Percentiles rank a stretch among this genome's conserved stretches.
These are phyloP conservation scores for Lentinula guzmanii DNA, from an alignment of 768 basidiomycete genomes.

Conservation along the genomic window DNA sequence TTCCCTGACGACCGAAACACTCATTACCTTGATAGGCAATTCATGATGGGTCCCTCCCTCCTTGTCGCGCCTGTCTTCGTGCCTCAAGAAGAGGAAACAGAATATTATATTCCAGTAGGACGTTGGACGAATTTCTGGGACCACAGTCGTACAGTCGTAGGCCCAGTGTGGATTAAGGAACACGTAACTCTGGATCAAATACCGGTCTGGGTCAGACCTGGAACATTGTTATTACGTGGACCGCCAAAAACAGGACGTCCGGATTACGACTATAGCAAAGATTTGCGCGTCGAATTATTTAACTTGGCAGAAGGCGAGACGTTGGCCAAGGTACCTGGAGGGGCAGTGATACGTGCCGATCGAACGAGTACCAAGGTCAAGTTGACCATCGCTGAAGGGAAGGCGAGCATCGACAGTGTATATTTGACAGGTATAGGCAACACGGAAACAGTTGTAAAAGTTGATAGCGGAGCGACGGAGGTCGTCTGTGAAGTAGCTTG, in stretches of 20 bases:
- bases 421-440: not conserved
- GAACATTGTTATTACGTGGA: slow-evolving; percentile 53
- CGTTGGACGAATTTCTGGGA: slow-evolving; percentile 59
- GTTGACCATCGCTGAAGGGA: slow-evolving; percentile 16
- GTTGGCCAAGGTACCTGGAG: slow-evolving; percentile 29
- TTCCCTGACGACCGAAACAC: slow-evolving; percentile 55
- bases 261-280: slow-evolving; percentile 52
- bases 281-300: slow-evolving; percentile 48
- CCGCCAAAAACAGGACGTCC: slow-evolving; percentile 44
- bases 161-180: slow-evolving; percentile 59
- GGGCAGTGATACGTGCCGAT: slow-evolving; percentile 34
- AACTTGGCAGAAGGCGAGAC: slow-evolving; percentile 44
- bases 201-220: slow-evolving; percentile 61
- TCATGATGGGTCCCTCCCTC: slow-evolving; percentile 42
- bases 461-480: slow-evolving; percentile 1
- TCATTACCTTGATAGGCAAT: slow-evolving; percentile 49
- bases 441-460: not conserved
- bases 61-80: slow-evolving; percentile 62
- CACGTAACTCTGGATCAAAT: slow-evolving; percentile 58
- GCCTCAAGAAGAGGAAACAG: slow-evolving; percentile 42
- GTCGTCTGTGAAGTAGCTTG: not conserved
- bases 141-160: slow-evolving; percentile 43
- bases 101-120: slow-evolving; percentile 58
- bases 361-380: slow-evolving; percentile 24
- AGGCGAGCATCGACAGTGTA: slow-evolving; percentile 3